These are phyloP conservation scores for Solanum neorickii DNA, from an alignment of 257 asterid species.

Conservation along the genomic window DNA sequence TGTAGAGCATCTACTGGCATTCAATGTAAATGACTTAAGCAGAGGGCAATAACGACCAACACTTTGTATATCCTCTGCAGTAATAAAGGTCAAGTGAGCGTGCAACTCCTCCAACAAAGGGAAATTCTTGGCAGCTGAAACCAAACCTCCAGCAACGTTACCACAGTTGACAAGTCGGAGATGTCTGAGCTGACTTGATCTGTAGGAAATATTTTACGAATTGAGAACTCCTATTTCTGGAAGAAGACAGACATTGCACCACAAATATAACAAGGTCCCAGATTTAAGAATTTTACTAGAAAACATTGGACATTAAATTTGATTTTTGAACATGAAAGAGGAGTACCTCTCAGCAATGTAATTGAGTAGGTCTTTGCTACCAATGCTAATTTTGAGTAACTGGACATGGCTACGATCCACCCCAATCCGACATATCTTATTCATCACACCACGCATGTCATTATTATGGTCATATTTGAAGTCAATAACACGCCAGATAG, in stretches of 20 bases:
- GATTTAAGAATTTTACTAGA: no score
- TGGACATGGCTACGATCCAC: neutral
- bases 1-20: neutral
- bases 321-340: no score
- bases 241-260: no score
- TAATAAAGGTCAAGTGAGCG: conserved; percentile 7
- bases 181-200: conserved; percentile 12
- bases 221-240: no score
- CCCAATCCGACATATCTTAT: neutral
- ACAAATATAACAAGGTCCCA: no score
- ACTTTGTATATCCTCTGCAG: conserved; percentile 9
- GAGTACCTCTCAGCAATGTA: neutral
- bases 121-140: conserved; percentile 3
- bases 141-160: neutral
- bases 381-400: neutral
- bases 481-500: conserved; percentile 6
- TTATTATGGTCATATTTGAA: neutral
- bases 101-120: conserved; percentile 32
- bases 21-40: conserved; percentile 15
- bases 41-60: conserved; percentile 25
- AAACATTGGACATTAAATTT: no score
- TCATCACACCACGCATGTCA: neutral
- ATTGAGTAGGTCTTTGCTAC: neutral
- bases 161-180: conserved; percentile 10
- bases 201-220: neutral